Conservation (phyloP, 176 grass and related monocot genomes). For the Triticum urartu region DNA sequence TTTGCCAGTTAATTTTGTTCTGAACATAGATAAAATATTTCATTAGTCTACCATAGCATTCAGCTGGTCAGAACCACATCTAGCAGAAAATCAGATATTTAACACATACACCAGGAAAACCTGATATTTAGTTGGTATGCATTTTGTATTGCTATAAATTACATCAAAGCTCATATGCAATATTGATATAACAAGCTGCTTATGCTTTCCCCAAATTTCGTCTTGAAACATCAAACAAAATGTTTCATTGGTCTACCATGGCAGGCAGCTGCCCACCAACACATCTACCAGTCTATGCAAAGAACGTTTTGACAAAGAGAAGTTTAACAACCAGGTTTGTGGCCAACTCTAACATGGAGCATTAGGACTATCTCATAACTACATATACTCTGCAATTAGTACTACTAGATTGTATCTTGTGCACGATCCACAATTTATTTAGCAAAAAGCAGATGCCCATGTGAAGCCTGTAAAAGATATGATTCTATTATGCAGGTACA, state of each 20-base stretch:
- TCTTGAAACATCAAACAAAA: background rate
- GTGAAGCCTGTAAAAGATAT: background rate
- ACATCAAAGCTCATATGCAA: background rate
- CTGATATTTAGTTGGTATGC: background rate
- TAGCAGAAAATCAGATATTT: no score
- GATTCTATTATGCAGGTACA: background rate
- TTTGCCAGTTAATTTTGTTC: background rate
- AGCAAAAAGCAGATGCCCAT: background rate
- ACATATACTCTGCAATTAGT: background rate
- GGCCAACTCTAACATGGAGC: background rate
- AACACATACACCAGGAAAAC: background rate
- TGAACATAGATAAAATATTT: background rate
- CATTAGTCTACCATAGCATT: background rate
- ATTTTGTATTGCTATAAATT: background rate
- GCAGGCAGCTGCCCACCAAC: background rate
- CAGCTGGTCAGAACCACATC: no score
- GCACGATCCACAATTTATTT: background rate
- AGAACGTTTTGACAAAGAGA: background rate
- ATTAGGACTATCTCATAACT: background rate
- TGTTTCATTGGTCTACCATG: background rate
- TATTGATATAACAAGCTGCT: background rate
- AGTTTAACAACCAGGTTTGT: background rate
- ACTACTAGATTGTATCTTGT: background rate
- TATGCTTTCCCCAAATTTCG: background rate
- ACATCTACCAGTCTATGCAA: background rate